Evolutionary conservation across 441 rosid species (phyloP), one percentile per base, ranked within the genome.

Genomic region (Omphalea diandra): DNA sequence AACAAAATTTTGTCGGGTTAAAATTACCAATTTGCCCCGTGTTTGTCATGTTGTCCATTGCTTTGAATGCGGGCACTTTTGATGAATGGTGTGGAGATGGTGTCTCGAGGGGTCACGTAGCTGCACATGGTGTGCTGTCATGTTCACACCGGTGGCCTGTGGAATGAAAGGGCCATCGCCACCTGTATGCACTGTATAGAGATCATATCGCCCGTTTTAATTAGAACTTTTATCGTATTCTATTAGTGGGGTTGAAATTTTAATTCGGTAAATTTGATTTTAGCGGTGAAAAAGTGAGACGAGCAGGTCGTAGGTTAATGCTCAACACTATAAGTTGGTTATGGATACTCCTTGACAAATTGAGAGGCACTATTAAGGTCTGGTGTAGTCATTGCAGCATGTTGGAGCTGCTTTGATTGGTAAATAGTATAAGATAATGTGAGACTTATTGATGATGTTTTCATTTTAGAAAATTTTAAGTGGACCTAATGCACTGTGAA

Each of bases 1-100:
- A 68, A 29, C 66, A 72, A 73, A 71, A 69, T 71, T 62, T 50
- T 75, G 83, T 78, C 82, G 78, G 77, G 69, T 26, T n/a, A 27
- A 31, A 78, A 69, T 69, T 75, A 79, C 78, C 10, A 11, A 57
- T 22, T 20, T 73, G 71, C 69, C 83, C 79, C 62, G 27, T n/a
- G 5, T n/a, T 46, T 62, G 43, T 15, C 47, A 20, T 44, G 33
- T 11, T 69, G 40, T 58, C 46, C 12, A 31, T 43, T 32, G 31
- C 55, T 67, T 67, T 56, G 71, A 68, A 22, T 54, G 20, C 8
- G 56, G 41, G 36, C 17, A 44, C 57, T n/a, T 18, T 47, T 14
- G n/a, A 12, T 27, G 31, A 40, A n/a, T 55, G 7, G n/a, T 32
- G 57, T 49, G 56, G 22, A 29, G 9, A 56, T 55, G 56, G 72